Base-by-base conservation (phyloP, 2,329 filamentous ascomycete species). In the Microsporum canis region DNA sequence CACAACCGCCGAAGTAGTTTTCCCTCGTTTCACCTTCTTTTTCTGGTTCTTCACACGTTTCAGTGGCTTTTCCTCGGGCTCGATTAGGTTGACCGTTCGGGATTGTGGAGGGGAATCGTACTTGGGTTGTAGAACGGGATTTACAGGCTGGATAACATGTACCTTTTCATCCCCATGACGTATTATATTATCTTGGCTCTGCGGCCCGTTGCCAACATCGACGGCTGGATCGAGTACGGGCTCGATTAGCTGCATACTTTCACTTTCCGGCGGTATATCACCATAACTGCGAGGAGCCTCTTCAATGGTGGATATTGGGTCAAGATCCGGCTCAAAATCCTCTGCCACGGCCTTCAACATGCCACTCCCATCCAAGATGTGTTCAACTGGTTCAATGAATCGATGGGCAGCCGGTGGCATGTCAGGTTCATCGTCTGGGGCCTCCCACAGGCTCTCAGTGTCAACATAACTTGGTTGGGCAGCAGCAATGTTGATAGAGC, bases 1-100 rank as follows among this genome's bases (percentile, higher is more conserved):
- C 2, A 71, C 62, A 1, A 70, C 68, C 23, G 69, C 66, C 3
- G 74, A 75, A 0, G 71, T 73, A 3, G 74, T 74, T 62, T 77
- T 78, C 41, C 73, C 72, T 62, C 78, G 72, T 66, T 77, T 80
- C 23, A 71, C 58, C 58, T 76, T 77, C 64, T 70, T 76, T 72
- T 75, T 80, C 69, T 63, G 76, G 62, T 62, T 73, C 65, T 62
- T 74, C 68, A 62, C 64, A 69, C 63, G 73, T 71, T 60, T 17
- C n/a, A 33, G 5, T 17, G 36, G 17, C 6, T 4, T n/a, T 17
- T 33, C 49, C 14, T 41, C 2, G 3, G 41, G 55, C 14, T 57
- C 38, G 17, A 39, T n/a, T 23, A 7, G 5, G 10, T 14, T 10
- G 23, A 36, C n/a, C 27, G 12, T 43, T n/a, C 17, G 39, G 14